Evolutionary conservation across 1,284 basidiomycete genomes (phyloP).

Genomic region (Rhodotorula mucilaginosa): DNA sequence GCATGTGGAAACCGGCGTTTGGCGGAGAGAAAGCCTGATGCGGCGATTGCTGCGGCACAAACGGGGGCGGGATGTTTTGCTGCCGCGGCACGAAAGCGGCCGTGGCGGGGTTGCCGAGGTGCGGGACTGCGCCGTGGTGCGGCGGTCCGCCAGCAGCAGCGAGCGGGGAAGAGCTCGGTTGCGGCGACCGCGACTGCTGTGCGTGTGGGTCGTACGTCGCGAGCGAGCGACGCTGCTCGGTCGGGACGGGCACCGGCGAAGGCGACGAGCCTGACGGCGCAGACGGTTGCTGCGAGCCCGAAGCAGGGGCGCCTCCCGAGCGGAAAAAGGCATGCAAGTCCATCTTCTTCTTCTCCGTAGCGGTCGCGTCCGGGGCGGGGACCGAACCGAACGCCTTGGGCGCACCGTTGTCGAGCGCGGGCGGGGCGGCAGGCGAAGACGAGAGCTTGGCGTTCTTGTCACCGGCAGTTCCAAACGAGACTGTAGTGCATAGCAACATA

Average conservation of each 20-base stretch:
- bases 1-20: slow-evolving; percentile 19
- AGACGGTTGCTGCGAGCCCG: slow-evolving; percentile 10
- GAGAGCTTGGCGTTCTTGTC: slow-evolving; percentile 50
- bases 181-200: slow-evolving; percentile 22
- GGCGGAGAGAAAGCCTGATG: slow-evolving; percentile 33
- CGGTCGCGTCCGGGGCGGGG: slow-evolving; percentile 16
- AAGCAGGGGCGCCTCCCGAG: slow-evolving; percentile 21
- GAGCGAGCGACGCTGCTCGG: slow-evolving; percentile 26
- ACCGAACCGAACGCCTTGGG: slow-evolving; percentile 49
- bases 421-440: slow-evolving; percentile 50
- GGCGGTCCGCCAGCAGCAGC: slow-evolving; percentile 3
- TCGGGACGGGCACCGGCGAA: slow-evolving; percentile 19
- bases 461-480: slow-evolving; percentile 51
- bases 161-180: slow-evolving; percentile 34
- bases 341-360: slow-evolving; percentile 22
- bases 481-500: slow-evolving; percentile 15
- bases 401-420: slow-evolving; percentile 44
- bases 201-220: slow-evolving; percentile 32
- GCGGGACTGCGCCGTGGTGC: slow-evolving; percentile 17
- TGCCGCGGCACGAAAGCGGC: slow-evolving; percentile 32
- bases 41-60: slow-evolving; percentile 31
- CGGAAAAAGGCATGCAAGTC: slow-evolving; percentile 36
- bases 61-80: slow-evolving; percentile 27
- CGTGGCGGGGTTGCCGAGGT: slow-evolving; percentile 28
- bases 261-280: slow-evolving; percentile 19